Percentiles rank a stretch among this genome's conserved stretches.
Conservation (phyloP, 2,329 filamentous ascomycete species). For the Trichoderma arundinaceum region DNA sequence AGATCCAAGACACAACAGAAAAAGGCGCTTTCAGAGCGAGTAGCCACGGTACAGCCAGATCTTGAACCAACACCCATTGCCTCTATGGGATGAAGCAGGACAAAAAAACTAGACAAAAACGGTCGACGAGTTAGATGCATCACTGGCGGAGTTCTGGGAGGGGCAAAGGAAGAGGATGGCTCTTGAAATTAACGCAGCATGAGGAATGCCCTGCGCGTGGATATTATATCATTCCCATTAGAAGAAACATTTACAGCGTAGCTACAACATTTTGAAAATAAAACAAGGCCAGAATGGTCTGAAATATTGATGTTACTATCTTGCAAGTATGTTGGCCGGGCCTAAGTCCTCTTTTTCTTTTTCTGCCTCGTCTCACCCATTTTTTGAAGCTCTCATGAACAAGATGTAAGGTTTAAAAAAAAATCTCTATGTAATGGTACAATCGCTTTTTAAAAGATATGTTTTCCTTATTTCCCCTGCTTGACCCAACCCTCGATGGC, state of each 20-base stretch:
- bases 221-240: not conserved
- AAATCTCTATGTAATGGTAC: slow-evolving; percentile 49
- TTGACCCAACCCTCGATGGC: slow-evolving; percentile 86
- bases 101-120: not conserved
- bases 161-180: not conserved
- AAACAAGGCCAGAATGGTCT: not conserved
- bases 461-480: slow-evolving; percentile 78
- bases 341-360: not conserved
- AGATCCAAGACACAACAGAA: slow-evolving; percentile 44
- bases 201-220: slow-evolving; percentile 2
- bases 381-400: slow-evolving; percentile 11
- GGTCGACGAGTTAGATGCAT: slow-evolving; percentile 1
- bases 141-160: not conserved
- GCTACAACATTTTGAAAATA: not conserved
- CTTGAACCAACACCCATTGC: slow-evolving; percentile 38
- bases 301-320: slow-evolving; percentile 2
- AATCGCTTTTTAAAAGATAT: slow-evolving; percentile 38
- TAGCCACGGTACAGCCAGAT: slow-evolving; percentile 35
- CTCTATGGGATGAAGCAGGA: slow-evolving; percentile 31
- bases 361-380: slow-evolving; percentile 14
- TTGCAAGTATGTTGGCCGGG: not conserved
- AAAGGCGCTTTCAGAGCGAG: slow-evolving; percentile 47
- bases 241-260: not conserved
- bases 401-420: slow-evolving; percentile 38
- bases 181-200: slow-evolving; percentile 18